Base-by-base conservation (phyloP, 371 early-diverging fungal genomes). In the Mucor racemosus region DNA sequence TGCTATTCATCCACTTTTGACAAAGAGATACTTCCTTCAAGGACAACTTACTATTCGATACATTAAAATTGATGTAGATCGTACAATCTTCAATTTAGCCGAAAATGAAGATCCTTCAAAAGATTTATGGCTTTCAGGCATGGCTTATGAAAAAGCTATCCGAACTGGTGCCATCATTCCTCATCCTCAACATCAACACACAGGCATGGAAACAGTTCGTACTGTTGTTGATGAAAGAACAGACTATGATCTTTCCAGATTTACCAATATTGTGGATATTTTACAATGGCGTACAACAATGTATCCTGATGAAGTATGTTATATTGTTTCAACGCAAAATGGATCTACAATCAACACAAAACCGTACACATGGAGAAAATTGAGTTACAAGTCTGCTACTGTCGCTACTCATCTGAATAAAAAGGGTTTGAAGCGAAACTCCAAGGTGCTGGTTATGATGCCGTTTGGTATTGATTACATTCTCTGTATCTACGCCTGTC, bases 401-500 rank as follows among this genome's bases (percentile, higher is more conserved):
- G 77, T 89, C 1, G 92, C 94, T 1, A 73, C 84, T 21, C 82
- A 84, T 39, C 75, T 95, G 39, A 73, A 83, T 62, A 90, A 77
- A 76, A 81, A 76, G 65, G 86, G 78, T 6, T 77, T 88, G 13
- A 81, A 75, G 39, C 70, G 87, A 0, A 88, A 88, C 5, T 84
- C 82, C 55, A 85, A 87, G 58, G 91, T 89, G 4, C 64, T 95
- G 19, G 73, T 94, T 15, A 69, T 91, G n/a, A 84, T 90, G 53
- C 83, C 92, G 3, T 91, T 86, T 67, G 88, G 93, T 9, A 62
- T 92, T 33, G 95, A 94, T 58, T 91, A 88, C 72, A 79, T 92
- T 3, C 77, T 82, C n/a, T 85, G 90, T 1, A 75, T 95, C 14
- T 91, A 93, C 74, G 94, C 93, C 7, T 93, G 94, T 71, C 75